Base-by-base conservation (phyloP, 176 grass and related monocot species). In the Oryza nivara region DNA sequence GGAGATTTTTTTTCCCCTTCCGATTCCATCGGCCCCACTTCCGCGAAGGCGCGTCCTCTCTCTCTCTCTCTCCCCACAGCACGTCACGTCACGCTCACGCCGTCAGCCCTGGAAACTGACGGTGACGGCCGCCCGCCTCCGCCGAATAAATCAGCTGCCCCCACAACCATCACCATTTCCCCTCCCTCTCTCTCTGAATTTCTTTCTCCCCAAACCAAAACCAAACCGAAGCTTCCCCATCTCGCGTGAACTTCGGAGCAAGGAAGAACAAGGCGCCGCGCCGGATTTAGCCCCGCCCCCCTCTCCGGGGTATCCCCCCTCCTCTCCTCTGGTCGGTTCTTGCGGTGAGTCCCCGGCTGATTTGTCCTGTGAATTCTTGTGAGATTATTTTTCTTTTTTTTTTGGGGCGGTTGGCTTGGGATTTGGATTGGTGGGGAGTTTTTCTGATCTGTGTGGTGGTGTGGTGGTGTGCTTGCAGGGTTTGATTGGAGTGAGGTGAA, bases 141-240 rank as follows among this genome's bases (percentile, higher is more conserved):
- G 65, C 35, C 4, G 68, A 81, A 77, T 82, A 89, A 82, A 45
- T 65, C 32, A 52, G 51, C 82, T 10, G 32, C 66, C 72, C 71
- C 5, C 54, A 22, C 20, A 30, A 26, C 14, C 45, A 26, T 15
- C 22, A 25, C 19, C 7, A 30, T 67, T 26, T 7, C 38, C 6
- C 20, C 51, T 30, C 26, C 26, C 3, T 47, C 47, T 26, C 38
- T 30, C 28, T 30, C 28, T 30, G 28, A 30, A 30, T 82, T 77
- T 43, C 83, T 72, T 77, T 32, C 78, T 43, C 72, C 25, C 51
- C 72, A 76, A 70, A 74, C 66, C 86, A 54, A 41, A 56, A 12
- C 51, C 12, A 52, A 52, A 52, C 14, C 14, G 54, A 58, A 58
- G 20, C 15, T 2, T 56, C 17, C 17, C 51, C 51, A 5, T 3